Evolutionary conservation across 1,284 basidiomycete species (phyloP).

Genomic region (Fomitopsis palustris): DNA sequence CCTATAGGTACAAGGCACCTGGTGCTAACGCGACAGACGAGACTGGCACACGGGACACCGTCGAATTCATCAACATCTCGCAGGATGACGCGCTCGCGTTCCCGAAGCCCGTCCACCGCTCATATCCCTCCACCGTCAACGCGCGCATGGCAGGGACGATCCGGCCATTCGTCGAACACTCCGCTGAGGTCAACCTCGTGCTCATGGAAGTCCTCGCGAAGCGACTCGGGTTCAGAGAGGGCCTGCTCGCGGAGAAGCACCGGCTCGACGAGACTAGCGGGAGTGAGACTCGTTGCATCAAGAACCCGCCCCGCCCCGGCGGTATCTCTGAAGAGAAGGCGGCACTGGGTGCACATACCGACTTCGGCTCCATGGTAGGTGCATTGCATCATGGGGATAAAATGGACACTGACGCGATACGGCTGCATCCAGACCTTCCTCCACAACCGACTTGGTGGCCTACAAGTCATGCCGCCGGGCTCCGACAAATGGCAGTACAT

Average conservation of each 20-base stretch:
- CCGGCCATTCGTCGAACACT: slow-evolving; percentile 27
- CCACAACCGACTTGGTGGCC: slow-evolving; percentile 66
- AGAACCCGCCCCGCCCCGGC: slow-evolving; percentile 18
- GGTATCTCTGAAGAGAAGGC: slow-evolving; percentile 15
- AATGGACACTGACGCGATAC: neutral
- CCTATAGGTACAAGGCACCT: slow-evolving; percentile 29
- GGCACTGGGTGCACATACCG: slow-evolving; percentile 30
- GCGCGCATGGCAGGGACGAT: slow-evolving; percentile 23
- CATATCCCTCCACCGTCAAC: slow-evolving; percentile 26
- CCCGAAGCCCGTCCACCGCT: slow-evolving; percentile 21
- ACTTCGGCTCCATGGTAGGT: slow-evolving; percentile 31
- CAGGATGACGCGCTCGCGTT: slow-evolving; percentile 29
- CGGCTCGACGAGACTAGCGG: slow-evolving; percentile 24
- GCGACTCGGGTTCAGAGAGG: slow-evolving; percentile 20
- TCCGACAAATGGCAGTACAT: slow-evolving; percentile 63
- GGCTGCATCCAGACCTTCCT: slow-evolving; percentile 45
- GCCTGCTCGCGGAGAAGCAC: slow-evolving; percentile 5
- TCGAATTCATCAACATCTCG: slow-evolving; percentile 31
- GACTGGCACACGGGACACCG: slow-evolving; percentile 29
- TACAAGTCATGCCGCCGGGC: slow-evolving; percentile 64
- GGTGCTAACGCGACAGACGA: slow-evolving; percentile 32
- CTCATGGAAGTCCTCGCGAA: slow-evolving; percentile 29
- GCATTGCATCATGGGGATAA: neutral
- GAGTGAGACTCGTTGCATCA: slow-evolving; percentile 33
- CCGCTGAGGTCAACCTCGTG: slow-evolving; percentile 26